Base-by-base conservation (phyloP, 352 stramenopile species). In the Phytophthora citricola region DNA sequence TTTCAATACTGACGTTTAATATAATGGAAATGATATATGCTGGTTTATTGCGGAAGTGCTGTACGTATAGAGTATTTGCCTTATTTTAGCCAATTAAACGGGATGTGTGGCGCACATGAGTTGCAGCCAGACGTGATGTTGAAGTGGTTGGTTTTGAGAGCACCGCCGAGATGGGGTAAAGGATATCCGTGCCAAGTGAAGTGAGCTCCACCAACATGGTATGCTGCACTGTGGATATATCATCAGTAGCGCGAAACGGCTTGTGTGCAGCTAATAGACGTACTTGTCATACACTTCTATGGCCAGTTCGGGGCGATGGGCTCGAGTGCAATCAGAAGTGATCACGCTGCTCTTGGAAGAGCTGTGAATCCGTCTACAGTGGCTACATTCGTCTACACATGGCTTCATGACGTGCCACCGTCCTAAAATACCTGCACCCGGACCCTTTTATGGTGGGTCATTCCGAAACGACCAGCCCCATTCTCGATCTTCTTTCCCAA, bases 361-460 rank as follows among this genome's bases (percentile, higher is more conserved):
- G 32, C 45, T 49, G 36, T 27, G 43, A 17, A 31, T 40, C 56
- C 63, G 63, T 63, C 61, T 58, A 58, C 61, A 32, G 12, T 41
- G 38, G 38, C 38, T 10, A 41, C 27, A 41, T 45, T 66, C 56
- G 63, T 71, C 63, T 57, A 61, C 63, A 50, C 41, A 58, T 58
- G 36, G 45, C 56, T 65, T 45, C 57, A 51, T 27, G 34, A 60
- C 45, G 38, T 57, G 57, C 45, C 56, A 41, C 45, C 44, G 49
- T 55, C 36, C 29, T 20, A 56, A 70, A 70, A 60, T 70, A 70
- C 24, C 24, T 26, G 24, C 24, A 26, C 24, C 48, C 2, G 27
- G 27, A 66, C 63, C 63, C 49, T 67, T 71, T 71, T 72, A 68
- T 71, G 57, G 46, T 55, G 32, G 48, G 26, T 43, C 31, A 36